Evolutionary conservation across 2,329 filamentous ascomycete genomes (phyloP), one percentile per base, ranked within the genome.

Genomic region (Colletotrichum sp.): DNA sequence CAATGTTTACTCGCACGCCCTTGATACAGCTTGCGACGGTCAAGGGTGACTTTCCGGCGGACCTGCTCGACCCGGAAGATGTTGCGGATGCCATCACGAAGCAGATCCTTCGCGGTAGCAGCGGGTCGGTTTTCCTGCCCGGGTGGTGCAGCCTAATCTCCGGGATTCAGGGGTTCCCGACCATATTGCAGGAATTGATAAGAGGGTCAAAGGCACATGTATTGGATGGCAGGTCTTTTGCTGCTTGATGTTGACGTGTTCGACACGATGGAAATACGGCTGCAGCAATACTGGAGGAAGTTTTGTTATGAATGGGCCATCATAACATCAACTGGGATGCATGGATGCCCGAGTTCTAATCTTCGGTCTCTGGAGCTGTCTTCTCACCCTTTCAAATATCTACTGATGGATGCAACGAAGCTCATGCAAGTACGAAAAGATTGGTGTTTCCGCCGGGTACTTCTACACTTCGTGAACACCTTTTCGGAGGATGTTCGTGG

Each of bases 401-500:
- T 87, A 86, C 80, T 91, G 90, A 34, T 91, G 81, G 0, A 85
- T 86, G 78, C 86, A 86, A 12, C 88, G 82, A 34, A 90, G 79
- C 4, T 84, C 83, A 79, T 91, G 91, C 2, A 92, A 77, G 8
- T 87, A 84, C 71, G 83, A 82, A 36, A 92, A 80, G 18, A 86
- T 89, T 0, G 90, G 89, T 82, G 88, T 88, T 2, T 83, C 74
- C 3, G 92, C 87, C 4, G 87, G 88, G 1, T 83, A 80, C 49
- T 80, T 80, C 72, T 85, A 84, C 0, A 85, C 89, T 75, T 89
- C 89, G 3, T 86, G 81, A 44, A 91, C 71, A 6, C 89, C 88
- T 81, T 91, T 89, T 0, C 89, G 89, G 3, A 91, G 80, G 24
- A 91, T 85, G 72, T 87, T 89, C 79, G 91, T 89, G 69, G 18